Evolutionary conservation across 176 grass and related monocot genomes (phyloP).

Genomic region (Musa troglodytarum): DNA sequence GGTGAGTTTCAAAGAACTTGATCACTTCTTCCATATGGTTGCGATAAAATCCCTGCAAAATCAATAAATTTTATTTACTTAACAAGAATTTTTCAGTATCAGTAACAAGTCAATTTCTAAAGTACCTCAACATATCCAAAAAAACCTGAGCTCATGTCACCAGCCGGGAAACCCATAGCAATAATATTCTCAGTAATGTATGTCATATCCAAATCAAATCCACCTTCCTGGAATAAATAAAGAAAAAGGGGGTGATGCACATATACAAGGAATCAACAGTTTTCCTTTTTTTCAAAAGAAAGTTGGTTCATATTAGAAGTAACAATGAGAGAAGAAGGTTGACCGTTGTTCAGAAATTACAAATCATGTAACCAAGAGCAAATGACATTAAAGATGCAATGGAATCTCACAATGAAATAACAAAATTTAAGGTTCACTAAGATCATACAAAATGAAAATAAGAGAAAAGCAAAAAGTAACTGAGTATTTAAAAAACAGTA

Average conservation of each 20-base stretch:
- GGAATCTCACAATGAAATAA: no score
- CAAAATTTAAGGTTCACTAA: background rate
- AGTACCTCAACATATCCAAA: constrained; percentile 99
- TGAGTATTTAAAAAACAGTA: background rate
- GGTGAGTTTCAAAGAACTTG: constrained; percentile 95
- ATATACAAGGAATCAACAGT: background rate
- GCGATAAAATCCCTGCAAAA: constrained; percentile 83
- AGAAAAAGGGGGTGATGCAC: background rate
- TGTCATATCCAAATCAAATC: constrained; percentile 99
- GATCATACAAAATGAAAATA: background rate
- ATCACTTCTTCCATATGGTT: constrained; percentile 99
- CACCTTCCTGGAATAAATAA: constrained; percentile 68
- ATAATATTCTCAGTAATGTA: constrained; percentile 99
- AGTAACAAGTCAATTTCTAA: constrained; percentile 13
- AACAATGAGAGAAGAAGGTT: no score
- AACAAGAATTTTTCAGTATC: background rate
- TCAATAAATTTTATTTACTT: background rate
- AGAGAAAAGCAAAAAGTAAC: background rate
- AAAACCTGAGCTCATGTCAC: constrained; percentile 96
- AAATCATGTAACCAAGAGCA: no score
- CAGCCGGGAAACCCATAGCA: constrained; percentile 98
- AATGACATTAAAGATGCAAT: no score
- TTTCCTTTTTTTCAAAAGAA: background rate
- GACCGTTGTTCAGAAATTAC: no score
- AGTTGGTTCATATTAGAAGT: no score